phyloP scores from a whole-genome alignment of 2,329 filamentous ascomycete species.

The Gaeumannomyces tritici region DNA sequence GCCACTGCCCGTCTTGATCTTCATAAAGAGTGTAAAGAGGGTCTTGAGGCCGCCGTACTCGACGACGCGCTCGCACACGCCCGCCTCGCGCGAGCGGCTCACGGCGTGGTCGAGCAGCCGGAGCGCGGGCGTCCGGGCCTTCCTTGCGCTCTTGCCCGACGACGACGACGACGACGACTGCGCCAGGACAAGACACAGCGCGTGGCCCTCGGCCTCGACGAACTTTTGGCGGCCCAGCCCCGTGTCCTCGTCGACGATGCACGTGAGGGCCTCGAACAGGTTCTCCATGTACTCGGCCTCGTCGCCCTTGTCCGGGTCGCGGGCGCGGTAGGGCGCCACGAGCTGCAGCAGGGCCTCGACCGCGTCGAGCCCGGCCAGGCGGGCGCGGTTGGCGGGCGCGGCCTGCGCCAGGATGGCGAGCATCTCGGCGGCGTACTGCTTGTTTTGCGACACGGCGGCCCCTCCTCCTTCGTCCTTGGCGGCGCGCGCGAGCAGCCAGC shows the following conservation, averaged over 20 bases:
- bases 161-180: conserved; percentile 43
- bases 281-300: conserved; percentile 97
- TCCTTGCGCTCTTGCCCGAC: conserved; percentile 58
- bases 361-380: conserved; percentile 57
- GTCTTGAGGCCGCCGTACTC: conserved; percentile 79
- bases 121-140: conserved; percentile 48
- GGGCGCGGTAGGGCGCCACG: conserved; percentile 73
- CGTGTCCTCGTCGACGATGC: conserved; percentile 71
- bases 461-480: conserved; percentile 49
- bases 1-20: conserved; percentile 21
- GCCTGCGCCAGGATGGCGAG: conserved; percentile 81
- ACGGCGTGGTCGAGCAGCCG: conserved; percentile 78
- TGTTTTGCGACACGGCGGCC: conserved; percentile 66
- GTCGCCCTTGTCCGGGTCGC: conserved; percentile 76
- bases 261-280: conserved; percentile 78
- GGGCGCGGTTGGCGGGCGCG: conserved; percentile 53
- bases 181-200: conserved; percentile 86
- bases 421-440: conserved; percentile 89
- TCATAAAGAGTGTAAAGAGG: conserved; percentile 81
- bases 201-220: conserved; percentile 81
- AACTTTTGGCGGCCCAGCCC: conserved; percentile 69
- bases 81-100: conserved; percentile 13
- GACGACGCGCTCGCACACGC: conserved; percentile 67
- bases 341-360: conserved; percentile 76
- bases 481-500: conserved; percentile 69